Percentiles rank a stretch among this genome's conserved stretches.
Evolutionary conservation across 2,329 filamentous ascomycete species (phyloP).

Genomic region (Anthostomella pinea): DNA sequence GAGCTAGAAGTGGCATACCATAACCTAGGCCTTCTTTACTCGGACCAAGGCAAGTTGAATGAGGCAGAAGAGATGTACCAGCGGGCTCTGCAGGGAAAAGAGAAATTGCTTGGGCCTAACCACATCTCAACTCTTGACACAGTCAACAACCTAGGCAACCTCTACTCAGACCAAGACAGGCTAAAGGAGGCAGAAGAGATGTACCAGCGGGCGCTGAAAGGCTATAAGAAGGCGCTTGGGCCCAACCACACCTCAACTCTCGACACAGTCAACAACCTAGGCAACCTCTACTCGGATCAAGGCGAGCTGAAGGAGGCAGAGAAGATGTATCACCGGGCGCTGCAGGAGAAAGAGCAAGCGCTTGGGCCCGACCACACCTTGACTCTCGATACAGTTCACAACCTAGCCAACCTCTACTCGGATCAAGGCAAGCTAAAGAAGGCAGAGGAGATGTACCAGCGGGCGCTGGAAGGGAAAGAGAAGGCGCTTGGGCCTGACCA

Average conservation of each 20-base stretch:
- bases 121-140: too few relatives aligned
- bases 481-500: too few relatives aligned
- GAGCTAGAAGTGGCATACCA: too few relatives aligned
- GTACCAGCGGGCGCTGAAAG: conserved; percentile 29
- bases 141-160: conserved; percentile 28
- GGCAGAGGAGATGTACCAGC: too few relatives aligned
- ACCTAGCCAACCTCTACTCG: conserved; percentile 2
- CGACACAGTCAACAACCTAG: conserved; percentile 24
- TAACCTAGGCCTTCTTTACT: too few relatives aligned
- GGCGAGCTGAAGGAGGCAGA: conserved; percentile 26
- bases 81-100: too few relatives aligned
- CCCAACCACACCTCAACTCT: neutral
- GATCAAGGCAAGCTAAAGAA: too few relatives aligned
- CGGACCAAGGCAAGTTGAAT: too few relatives aligned
- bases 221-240: conserved; percentile 7
- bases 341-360: conserved; percentile 18
- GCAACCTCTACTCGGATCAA: conserved; percentile 26
- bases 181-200: conserved; percentile 27
- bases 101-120: conserved; percentile 1
- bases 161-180: conserved; percentile 28
- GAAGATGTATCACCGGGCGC: conserved; percentile 29
- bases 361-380: neutral
- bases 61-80: too few relatives aligned
- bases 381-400: conserved; percentile 2
- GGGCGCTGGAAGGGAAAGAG: too few relatives aligned